Base-by-base conservation (phyloP, 306 rosid species). In the Inga oerstediana region DNA sequence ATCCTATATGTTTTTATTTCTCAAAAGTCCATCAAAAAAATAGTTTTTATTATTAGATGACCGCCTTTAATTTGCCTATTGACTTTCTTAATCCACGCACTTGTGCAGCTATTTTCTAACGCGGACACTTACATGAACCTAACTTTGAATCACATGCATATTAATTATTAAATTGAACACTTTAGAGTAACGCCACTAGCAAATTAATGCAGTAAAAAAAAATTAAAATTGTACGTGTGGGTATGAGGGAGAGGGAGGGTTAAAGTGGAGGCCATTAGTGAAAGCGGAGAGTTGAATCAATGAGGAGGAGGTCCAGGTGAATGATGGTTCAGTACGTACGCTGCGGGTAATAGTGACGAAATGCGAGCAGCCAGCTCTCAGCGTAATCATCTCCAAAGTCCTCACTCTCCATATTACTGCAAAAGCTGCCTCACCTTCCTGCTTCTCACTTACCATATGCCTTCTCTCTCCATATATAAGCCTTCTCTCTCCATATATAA, bases 371-470 rank as follows among this genome's bases (percentile, higher is more conserved):
- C 46, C 24, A 37, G 35, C 37, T 37, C 35, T 13, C 22, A 61
- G 41, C 62, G 72, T 56, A 56, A 82, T 56, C 52, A 58, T 56
- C 78, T 32, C 43, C 66, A 69, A 69, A 69, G 65, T 46, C 73
- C 71, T 32, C 8, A 65, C 20, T 59, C 70, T 59, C 22, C 16
- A 49, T 3, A 27, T 62, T 62, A 16, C 17, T 32, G 43, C 71
- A 76, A 82, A 82, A 69, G 78, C 32, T 56, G 66, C 61, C 43
- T 67, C 72, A 34, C 22, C 27, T 6, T 8, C 46, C 39, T 27
- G 3, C 69, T 17, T 54, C 61, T 52, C 61, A 49, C 54, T 49
- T 49, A 49, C 19, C 17, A 49, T 49, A 49, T 10, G 14, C 3
- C 61, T 5, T 17, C n/a, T 54, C 61, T 1, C 61, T 52, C 22